Evolutionary conservation across 306 rosid species (phyloP), one percentile per base, ranked within the genome.

Genomic region (Cyamopsis tetragonoloba): DNA sequence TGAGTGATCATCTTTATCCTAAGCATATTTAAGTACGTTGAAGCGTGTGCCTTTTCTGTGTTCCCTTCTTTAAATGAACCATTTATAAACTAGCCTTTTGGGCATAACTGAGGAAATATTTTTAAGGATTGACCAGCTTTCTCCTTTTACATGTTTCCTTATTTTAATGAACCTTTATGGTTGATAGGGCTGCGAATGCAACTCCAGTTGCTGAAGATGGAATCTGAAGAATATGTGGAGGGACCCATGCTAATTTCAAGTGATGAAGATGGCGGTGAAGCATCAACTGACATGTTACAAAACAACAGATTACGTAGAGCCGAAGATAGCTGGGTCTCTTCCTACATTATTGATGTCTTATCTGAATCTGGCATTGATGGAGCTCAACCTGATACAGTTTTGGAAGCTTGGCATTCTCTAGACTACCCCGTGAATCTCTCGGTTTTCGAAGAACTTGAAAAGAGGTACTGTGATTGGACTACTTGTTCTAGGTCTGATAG

Each of bases 111-210:
- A n/a, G n/a, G n/a, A n/a, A n/a, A n/a, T n/a, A n/a, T n/a, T n/a
- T n/a, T n/a, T n/a, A n/a, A n/a, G n/a, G n/a, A n/a, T n/a, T n/a
- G n/a, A n/a, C n/a, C n/a, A n/a, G n/a, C n/a, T n/a, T n/a, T n/a
- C n/a, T n/a, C 22, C 11, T 43, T 10, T 41, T 62, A 32, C 18
- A 34, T 1, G 23, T 51, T 76, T 57, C 41, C 42, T 64, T 62
- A 59, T 51, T 57, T 41, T 69, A 11, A 62, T 37, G 14, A 43
- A 9, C 26, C 7, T 54, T 34, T 20, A 31, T 41, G 80, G 56
- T 55, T 75, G 31, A 22, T 68, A 95, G 99, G 95, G 63, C 99
- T 95, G 62, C 86, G 96, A 64, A 82, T 86, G 91, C 99, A 95
- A 80, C 97, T 95, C 82, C 83, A 86, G 83, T 74, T 90, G 80